phyloP scores from a whole-genome alignment of 331 rosid genomes.

The Acacia concinna region DNA sequence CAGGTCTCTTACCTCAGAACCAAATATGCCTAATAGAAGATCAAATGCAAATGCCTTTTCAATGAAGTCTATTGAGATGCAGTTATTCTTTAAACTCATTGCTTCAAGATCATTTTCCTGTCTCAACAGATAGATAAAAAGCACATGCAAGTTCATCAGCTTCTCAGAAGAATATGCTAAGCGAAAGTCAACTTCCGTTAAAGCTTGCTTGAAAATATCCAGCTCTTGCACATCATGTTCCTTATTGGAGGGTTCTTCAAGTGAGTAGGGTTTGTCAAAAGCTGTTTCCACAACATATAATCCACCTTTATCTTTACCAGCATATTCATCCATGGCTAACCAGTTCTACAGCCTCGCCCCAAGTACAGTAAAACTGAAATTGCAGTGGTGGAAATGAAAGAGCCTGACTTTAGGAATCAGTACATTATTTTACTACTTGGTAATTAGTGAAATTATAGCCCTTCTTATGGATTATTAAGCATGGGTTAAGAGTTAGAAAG shows the following conservation, averaged over 20 bases:
- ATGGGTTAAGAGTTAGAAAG: not conserved
- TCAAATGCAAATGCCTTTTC: constrained; percentile 67
- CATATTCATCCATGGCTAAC: constrained; percentile 50
- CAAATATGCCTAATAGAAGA: constrained; percentile 71
- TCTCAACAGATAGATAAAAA: constrained; percentile 58
- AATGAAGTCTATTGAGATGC: constrained; percentile 43
- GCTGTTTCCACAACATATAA: constrained; percentile 34
- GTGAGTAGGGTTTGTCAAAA: constrained; percentile 36
- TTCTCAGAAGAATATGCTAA: constrained; percentile 84
- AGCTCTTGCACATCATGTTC: constrained; percentile 51
- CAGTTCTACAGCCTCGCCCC: constrained; percentile 37
- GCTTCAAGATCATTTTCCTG: constrained; percentile 78
- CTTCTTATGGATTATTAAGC: not conserved
- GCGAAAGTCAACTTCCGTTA: constrained; percentile 71
- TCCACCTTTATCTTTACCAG: constrained; percentile 39
- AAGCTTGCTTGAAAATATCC: constrained; percentile 55
- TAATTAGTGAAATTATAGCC: constrained; percentile 2
- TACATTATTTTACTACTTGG: not conserved
- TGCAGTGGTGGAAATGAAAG: constrained; percentile 12
- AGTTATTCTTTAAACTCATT: constrained; percentile 42
- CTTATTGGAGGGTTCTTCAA: constrained; percentile 42
- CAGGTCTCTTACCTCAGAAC: constrained; percentile 88
- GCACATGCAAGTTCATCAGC: constrained; percentile 71
- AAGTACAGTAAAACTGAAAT: constrained; percentile 20
- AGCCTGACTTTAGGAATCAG: not conserved